Conservation (phyloP, 768 basidiomycete species). For the Trametes cingulata region DNA sequence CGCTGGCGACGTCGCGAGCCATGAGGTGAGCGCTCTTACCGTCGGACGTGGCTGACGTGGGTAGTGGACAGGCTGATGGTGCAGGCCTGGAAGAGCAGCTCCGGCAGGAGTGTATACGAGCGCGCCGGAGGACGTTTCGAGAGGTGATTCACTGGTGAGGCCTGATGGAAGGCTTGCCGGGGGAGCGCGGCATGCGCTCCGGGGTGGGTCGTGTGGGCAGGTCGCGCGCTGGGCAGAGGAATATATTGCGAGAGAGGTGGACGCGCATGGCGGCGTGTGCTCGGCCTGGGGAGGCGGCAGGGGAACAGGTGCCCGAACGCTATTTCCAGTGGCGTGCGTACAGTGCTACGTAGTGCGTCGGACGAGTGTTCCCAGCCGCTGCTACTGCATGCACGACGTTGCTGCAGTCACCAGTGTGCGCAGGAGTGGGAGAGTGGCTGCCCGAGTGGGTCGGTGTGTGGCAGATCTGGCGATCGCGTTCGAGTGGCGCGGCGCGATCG, state of each 20-base stretch:
- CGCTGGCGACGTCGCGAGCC: background rate
- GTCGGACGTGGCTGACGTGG: background rate
- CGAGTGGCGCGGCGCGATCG: background rate
- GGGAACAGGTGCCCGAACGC: conserved; percentile 10
- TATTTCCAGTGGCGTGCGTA: conserved; percentile 8
- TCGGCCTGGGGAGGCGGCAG: background rate
- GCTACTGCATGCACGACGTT: no score
- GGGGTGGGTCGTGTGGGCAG: background rate
- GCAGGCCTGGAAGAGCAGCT: background rate
- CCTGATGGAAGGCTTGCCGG: background rate
- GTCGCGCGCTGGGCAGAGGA: background rate
- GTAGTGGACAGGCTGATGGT: background rate
- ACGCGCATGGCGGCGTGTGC: background rate
- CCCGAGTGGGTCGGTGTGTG: no score
- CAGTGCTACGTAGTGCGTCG: background rate
- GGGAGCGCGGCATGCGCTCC: background rate
- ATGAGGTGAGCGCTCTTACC: background rate
- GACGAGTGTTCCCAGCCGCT: background rate
- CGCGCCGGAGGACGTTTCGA: background rate
- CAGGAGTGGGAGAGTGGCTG: no score
- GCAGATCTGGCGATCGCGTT: conserved; percentile 9
- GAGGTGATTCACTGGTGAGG: no score
- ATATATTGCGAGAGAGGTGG: background rate
- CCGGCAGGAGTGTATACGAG: background rate
- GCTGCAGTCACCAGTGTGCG: no score